Conservation (phyloP, 2,329 filamentous ascomycete genomes). For the Cordyceps cateniannulata region DNA sequence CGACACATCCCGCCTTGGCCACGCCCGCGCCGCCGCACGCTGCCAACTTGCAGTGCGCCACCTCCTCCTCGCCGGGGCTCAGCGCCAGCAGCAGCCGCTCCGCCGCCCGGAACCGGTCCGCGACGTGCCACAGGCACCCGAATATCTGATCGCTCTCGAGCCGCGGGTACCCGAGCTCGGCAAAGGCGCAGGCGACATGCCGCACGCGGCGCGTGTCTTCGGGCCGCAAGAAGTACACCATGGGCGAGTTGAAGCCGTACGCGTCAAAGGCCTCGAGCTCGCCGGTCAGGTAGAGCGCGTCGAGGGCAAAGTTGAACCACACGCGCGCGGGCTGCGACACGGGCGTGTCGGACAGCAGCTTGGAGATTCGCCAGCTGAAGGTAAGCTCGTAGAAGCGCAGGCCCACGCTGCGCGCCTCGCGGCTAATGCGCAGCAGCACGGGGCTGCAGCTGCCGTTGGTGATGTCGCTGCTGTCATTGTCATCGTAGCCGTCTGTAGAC, state of each 20-base stretch:
- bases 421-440: constrained; percentile 37
- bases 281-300: constrained; percentile 41
- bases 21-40: neutral
- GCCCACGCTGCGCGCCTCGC: constrained; percentile 36
- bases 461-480: constrained; percentile 17
- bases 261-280: constrained; percentile 41
- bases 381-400: constrained; percentile 38
- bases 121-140: constrained; percentile 40
- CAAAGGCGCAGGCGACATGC: constrained; percentile 37
- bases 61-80: constrained; percentile 30
- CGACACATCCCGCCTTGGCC: constrained; percentile 3
- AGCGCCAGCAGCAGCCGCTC: constrained; percentile 35
- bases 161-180: constrained; percentile 36
- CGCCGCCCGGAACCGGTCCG: constrained; percentile 36
- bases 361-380: constrained; percentile 41
- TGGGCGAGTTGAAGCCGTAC: constrained; percentile 40
- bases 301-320: constrained; percentile 42
- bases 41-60: constrained; percentile 9
- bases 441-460: constrained; percentile 21
- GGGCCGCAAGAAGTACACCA: constrained; percentile 41
- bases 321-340: constrained; percentile 30
- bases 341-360: constrained; percentile 29
- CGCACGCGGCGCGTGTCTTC: constrained; percentile 37
- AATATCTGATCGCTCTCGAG: constrained; percentile 40
- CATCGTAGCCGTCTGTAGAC: constrained; percentile 13